phyloP scores from a whole-genome alignment of 2,329 filamentous ascomycete species.

The Talaromyces sp. region DNA sequence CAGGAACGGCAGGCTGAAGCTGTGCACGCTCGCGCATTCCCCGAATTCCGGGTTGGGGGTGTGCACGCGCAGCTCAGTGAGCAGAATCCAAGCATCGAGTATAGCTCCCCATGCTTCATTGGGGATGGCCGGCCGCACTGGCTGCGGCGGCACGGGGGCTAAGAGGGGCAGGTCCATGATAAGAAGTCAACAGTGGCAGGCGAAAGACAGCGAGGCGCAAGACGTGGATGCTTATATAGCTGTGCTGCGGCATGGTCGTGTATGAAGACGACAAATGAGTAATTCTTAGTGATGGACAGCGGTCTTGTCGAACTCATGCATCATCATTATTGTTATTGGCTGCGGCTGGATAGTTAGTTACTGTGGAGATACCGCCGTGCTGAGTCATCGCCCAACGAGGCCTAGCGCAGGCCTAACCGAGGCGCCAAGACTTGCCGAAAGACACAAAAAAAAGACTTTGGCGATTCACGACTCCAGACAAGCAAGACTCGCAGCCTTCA shows the following conservation, averaged over 20 bases:
- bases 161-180: conserved; percentile 61
- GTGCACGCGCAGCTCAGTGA: conserved; percentile 61
- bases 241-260: neutral
- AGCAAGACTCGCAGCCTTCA: conserved; percentile 21
- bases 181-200: neutral
- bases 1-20: conserved; percentile 60
- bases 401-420: neutral
- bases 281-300: neutral
- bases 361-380: neutral
- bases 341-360: neutral
- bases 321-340: neutral
- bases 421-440: neutral
- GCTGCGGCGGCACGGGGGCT: conserved; percentile 68
- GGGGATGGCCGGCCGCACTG: conserved; percentile 61
- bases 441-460: neutral
- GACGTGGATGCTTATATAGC: neutral
- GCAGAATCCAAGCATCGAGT: conserved; percentile 67
- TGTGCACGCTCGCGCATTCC: conserved; percentile 48
- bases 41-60: conserved; percentile 54
- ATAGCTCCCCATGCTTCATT: conserved; percentile 71
- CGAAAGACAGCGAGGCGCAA: neutral
- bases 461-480: conserved; percentile 39
- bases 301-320: too few relatives aligned
- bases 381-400: neutral
- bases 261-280: neutral